These are phyloP conservation scores for Scenedesmus sp. DNA, from an alignment of 163 green algal genomes.

Conservation along the genomic window DNA sequence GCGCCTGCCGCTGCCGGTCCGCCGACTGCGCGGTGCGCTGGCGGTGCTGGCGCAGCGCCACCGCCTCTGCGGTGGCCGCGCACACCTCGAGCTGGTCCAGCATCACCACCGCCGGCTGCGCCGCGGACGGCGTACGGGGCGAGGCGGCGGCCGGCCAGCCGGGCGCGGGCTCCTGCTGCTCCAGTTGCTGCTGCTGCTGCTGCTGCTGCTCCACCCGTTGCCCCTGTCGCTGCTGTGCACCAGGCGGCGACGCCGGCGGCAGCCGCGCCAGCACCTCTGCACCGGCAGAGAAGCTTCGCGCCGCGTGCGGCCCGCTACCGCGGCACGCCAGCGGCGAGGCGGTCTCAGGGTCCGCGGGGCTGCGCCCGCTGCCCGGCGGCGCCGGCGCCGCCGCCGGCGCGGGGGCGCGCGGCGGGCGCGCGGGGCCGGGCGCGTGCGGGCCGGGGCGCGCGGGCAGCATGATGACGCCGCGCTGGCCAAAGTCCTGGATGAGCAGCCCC, in stretches of 20 bases:
- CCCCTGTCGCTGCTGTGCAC: neutral
- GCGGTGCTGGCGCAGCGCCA: conserved; percentile 15
- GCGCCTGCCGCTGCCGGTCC: conserved; percentile 6
- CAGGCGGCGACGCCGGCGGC: neutral
- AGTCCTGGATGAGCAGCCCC: conserved; percentile 71
- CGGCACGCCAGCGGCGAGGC: too few species aligned
- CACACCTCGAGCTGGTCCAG: conserved; percentile 33
- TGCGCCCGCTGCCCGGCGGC: too few species aligned
- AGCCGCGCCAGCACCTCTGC: too few species aligned
- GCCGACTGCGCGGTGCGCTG: conserved; percentile 16
- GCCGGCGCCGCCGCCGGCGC: too few species aligned
- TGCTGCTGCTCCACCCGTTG: neutral
- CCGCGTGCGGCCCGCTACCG: too few species aligned
- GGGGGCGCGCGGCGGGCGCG: too few species aligned
- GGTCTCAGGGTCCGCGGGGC: too few species aligned
- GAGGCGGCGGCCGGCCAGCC: too few species aligned
- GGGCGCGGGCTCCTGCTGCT: neutral
- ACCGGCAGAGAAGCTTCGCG: too few species aligned
- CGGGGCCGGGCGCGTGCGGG: conserved; percentile 1
- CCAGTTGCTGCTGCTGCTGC: neutral
- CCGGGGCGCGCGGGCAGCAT: conserved; percentile 37
- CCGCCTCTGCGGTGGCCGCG: conserved; percentile 32
- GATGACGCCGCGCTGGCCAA: conserved; percentile 44
- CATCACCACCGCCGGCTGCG: neutral
- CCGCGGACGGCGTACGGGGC: too few species aligned